Conservation (phyloP, 2,329 filamentous ascomycete species). For the Pyrenophora teres region DNA sequence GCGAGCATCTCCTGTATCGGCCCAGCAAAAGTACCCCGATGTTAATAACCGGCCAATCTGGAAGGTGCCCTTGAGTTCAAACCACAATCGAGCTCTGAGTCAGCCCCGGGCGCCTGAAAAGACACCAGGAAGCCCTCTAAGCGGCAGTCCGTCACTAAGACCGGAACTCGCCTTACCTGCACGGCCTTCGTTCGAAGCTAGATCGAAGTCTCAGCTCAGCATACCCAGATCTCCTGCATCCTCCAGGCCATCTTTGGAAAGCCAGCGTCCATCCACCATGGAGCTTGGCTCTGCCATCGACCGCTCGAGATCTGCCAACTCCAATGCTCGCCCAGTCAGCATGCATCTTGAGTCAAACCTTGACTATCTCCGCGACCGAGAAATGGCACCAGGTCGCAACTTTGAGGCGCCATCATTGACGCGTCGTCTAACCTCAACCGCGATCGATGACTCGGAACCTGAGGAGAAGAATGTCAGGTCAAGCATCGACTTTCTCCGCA, state of each 20-base stretch:
- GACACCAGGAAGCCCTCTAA: slow-evolving; percentile 39
- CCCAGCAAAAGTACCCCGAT: slow-evolving; percentile 44
- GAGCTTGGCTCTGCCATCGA: slow-evolving; percentile 64
- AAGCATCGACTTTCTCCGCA: slow-evolving; percentile 81
- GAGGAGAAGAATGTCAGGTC: slow-evolving; percentile 73
- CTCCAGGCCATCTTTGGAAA: slow-evolving; percentile 73
- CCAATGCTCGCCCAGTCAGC: slow-evolving; percentile 75
- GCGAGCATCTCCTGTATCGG: slow-evolving; percentile 46
- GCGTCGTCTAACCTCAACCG: slow-evolving; percentile 35
- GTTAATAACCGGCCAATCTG: slow-evolving; percentile 56
- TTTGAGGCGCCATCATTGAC: slow-evolving; percentile 40
- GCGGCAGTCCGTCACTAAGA: slow-evolving; percentile 31
- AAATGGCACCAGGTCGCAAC: slow-evolving; percentile 56
- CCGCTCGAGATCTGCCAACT: slow-evolving; percentile 67
- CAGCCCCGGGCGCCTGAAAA: slow-evolving; percentile 54
- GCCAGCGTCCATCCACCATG: slow-evolving; percentile 64
- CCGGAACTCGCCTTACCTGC: slow-evolving; percentile 46
- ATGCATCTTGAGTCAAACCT: slow-evolving; percentile 82
- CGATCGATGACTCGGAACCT: slow-evolving; percentile 45
- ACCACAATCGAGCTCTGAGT: slow-evolving; percentile 54
- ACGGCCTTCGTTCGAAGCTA: slow-evolving; percentile 52
- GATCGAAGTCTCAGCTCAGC: slow-evolving; percentile 58
- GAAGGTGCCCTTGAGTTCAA: slow-evolving; percentile 55
- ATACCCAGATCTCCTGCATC: slow-evolving; percentile 61
- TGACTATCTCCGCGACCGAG: slow-evolving; percentile 80